Base-by-base conservation (phyloP, 768 basidiomycete species). In the Agaricus subrufescens region DNA sequence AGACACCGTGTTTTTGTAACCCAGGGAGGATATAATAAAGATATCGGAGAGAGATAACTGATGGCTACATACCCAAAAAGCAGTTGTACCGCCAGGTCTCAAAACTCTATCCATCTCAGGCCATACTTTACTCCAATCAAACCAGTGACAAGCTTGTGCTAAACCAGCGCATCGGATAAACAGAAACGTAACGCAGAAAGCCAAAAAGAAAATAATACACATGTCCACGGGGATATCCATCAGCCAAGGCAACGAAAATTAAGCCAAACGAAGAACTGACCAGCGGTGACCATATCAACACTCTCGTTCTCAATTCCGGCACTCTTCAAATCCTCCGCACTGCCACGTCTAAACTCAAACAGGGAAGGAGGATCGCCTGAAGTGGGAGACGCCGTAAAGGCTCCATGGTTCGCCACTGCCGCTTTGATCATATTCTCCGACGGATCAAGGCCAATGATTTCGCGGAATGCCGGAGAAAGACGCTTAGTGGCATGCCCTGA, bases 111-210 rank as follows among this genome's bases (percentile, higher is more conserved):
- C 73, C 0, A 83, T 71, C 67, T 91, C 86, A 3, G 78, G 80
- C 88, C 89, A 93, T 6, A 87, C 74, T 61, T 78, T 81, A 5
- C 69, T 66, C 79, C 85, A 89, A 62, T 91, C 77, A 63, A 92
- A 93, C 89, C 90, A 91, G 64, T 93, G 91, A 2, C 82, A 82
- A 0, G 90, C 83, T 69, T 90, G 90, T 1, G 87, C 90, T 89
- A 19, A 57, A 15, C 12, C 29, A 6, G 8, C 14, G 3, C 29
- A 29, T 46, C 26, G 26, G 6, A 27, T 23, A 4, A 25, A 27
- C 6, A 27, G 25, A 14, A 12, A 8, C 26, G 14, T 19, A 14
- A 29, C 46, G 30, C 30, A 15, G 30, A 30, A 30, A 48, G 12
- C 19, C 44, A 29, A 25, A 15, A 11, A 46, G 19, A n/a, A 12